Base-by-base conservation (phyloP, 2,329 filamentous ascomycete species). In the Mycosphaerella arachidis region DNA sequence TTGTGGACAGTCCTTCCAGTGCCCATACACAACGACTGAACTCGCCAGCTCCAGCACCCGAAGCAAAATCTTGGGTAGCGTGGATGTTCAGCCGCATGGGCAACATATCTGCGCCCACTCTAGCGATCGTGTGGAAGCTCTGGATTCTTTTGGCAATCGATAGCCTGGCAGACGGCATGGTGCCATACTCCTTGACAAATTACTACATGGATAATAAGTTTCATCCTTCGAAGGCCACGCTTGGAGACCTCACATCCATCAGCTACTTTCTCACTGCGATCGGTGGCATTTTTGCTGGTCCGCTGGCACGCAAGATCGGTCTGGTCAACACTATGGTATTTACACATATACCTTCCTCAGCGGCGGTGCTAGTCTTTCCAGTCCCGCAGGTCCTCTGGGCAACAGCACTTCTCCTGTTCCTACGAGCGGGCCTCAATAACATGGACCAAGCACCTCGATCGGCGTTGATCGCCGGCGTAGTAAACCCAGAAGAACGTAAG, bases 371-470 rank as follows among this genome's bases (percentile, higher is more conserved):
- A 3, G 68, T 87, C 5, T 86, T 89, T 56, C 85, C 86, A 0
- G 68, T 82, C 0, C 82, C 86, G 0, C 74, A 73, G 6, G 75
- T 73, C 1, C 74, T 86, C 1, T 77, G 77, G 43, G 68, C 83
- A 46, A 83, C 84, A 0, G 79, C 84, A 0, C 76, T 76, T 0
- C 75, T 89, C 0, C 74, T 89, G 1, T 77, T 87, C 29, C 71
- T 88, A 20, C 80, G 86, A 5, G 78, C 84, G 2, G 84, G 84
- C 0, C 75, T 89, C 48, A 88, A 88, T 67, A 85, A 82, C 63
- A 88, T 89, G 84, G 86, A 89, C 63, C 86, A 89, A 74, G 86
- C 84, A 0, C 86, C 86, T 0, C 78, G 86, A 1, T 77, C 85
- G 0, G 86, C 86, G 0, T 84, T 89, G 59, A 87, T 89, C 53